phyloP scores from a whole-genome alignment of 1,139 yeast genomes.

The Hanseniaspora gamundiae region DNA sequence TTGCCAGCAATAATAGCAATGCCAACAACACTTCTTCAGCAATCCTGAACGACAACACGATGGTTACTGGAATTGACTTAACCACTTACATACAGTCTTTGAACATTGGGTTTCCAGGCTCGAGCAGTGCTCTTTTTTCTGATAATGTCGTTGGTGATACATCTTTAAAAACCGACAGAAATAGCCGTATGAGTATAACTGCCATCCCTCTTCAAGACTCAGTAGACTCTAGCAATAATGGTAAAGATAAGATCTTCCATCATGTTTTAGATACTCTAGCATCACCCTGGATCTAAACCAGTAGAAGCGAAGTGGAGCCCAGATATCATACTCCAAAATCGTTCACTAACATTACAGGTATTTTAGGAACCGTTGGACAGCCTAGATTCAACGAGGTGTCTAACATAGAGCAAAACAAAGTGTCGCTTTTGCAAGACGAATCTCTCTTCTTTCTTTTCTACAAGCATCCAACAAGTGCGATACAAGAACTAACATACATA shows the following conservation, averaged over 20 bases:
- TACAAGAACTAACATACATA: conserved; percentile 89
- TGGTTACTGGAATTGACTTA: conserved; percentile 2
- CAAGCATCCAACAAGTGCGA: conserved; percentile 82
- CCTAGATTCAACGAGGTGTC: conserved; percentile 21
- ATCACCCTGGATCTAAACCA: conserved; percentile 91
- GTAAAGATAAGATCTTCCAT: not conserved
- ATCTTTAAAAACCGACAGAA: not conserved
- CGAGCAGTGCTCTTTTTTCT: too few species aligned
- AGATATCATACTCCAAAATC: conserved; percentile 33
- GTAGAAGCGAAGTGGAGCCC: conserved; percentile 88
- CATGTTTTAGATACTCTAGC: conserved; percentile 49
- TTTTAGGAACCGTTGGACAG: conserved; percentile 18
- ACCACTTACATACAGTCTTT: not conserved
- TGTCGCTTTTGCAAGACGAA: conserved; percentile 75
- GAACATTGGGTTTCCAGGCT: not conserved
- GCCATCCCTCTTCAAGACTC: too few species aligned
- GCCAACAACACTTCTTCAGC: not conserved
- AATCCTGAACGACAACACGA: not conserved
- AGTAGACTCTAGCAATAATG: not conserved
- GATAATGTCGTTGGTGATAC: too few species aligned
- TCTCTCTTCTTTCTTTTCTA: conserved; percentile 89
- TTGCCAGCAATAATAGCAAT: too few species aligned
- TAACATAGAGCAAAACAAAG: conserved; percentile 50
- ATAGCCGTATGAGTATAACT: too few species aligned
- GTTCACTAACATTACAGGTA: conserved; percentile 31